A percentile compares a stretch with the other conserved stretches of the same genome.
Evolutionary conservation across 192 early-diverging fungal species (phyloP).

Genomic region (Dissophora globulifera): DNA sequence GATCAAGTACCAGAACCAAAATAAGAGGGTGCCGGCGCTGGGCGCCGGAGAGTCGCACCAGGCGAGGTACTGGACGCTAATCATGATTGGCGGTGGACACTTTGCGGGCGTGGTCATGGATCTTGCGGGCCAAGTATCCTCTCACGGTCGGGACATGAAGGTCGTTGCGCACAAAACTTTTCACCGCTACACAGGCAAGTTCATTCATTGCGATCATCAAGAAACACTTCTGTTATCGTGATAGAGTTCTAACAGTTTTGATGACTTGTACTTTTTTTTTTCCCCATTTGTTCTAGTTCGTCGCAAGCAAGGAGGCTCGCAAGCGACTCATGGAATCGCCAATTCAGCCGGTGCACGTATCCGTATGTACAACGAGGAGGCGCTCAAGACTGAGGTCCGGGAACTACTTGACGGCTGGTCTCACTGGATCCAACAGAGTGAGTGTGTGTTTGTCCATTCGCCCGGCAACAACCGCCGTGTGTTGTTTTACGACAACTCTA

Average conservation of each 20-base stretch:
- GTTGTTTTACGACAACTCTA: slow-evolving; percentile 62
- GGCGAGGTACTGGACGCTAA: slow-evolving; percentile 74
- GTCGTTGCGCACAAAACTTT: slow-evolving; percentile 90
- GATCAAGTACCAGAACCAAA: slow-evolving; percentile 35
- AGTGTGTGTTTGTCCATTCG: slow-evolving; percentile 83
- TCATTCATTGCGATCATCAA: background rate
- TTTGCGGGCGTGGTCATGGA: slow-evolving; percentile 93
- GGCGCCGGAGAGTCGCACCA: background rate
- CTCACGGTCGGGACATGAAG: slow-evolving; percentile 48
- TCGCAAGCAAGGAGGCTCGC: slow-evolving; percentile 94
- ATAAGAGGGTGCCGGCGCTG: slow-evolving; percentile 3
- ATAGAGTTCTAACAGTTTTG: slow-evolving; percentile 2
- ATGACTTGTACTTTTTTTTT: background rate
- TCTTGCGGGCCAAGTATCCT: slow-evolving; percentile 55
- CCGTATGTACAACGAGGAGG: slow-evolving; percentile 90
- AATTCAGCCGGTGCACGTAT: slow-evolving; percentile 92
- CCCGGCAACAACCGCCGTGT: slow-evolving; percentile 68
- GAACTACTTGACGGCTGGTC: slow-evolving; percentile 80
- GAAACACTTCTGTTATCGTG: background rate
- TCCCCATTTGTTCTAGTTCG: slow-evolving; percentile 65
- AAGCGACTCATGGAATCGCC: slow-evolving; percentile 84
- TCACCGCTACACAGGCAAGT: slow-evolving; percentile 91
- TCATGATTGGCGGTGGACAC: slow-evolving; percentile 87
- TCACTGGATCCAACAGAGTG: slow-evolving; percentile 64
- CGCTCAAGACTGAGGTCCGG: slow-evolving; percentile 82